Conservation (phyloP, 495 filamentous ascomycete species). For the Daldinia concentrica region DNA sequence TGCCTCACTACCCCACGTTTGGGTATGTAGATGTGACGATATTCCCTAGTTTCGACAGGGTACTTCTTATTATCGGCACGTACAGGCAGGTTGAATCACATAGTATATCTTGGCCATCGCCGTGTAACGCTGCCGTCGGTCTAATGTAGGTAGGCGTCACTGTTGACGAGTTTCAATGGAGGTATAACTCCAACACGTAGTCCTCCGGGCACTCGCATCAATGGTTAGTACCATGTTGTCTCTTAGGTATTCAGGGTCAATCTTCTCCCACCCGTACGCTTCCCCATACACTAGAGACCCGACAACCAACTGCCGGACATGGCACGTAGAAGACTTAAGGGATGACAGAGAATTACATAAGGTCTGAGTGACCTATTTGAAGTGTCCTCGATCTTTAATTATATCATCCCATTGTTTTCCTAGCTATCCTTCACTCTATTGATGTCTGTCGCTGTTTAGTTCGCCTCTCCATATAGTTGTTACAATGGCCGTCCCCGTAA, state of each 20-base stretch:
- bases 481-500: constrained; percentile 19
- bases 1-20: constrained; percentile 16
- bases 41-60: background rate
- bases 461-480: background rate
- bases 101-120: background rate
- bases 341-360: constrained; percentile 44
- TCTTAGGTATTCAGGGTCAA: constrained; percentile 33
- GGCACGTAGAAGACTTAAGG: background rate
- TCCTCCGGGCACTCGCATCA: constrained; percentile 1
- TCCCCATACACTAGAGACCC: constrained; percentile 13
- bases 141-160: background rate
- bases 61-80: background rate
- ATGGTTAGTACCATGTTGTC: background rate
- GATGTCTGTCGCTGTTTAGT: background rate
- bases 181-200: background rate
- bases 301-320: constrained; percentile 32
- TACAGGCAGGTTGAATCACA: background rate
- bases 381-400: background rate
- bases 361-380: constrained; percentile 8
- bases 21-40: constrained; percentile 3
- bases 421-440: background rate
- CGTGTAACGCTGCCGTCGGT: constrained; percentile 3
- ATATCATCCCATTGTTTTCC: background rate
- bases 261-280: constrained; percentile 23
- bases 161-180: background rate